Conservation (phyloP, 176 grass and related monocot genomes). For the Elymus sibiricus region DNA sequence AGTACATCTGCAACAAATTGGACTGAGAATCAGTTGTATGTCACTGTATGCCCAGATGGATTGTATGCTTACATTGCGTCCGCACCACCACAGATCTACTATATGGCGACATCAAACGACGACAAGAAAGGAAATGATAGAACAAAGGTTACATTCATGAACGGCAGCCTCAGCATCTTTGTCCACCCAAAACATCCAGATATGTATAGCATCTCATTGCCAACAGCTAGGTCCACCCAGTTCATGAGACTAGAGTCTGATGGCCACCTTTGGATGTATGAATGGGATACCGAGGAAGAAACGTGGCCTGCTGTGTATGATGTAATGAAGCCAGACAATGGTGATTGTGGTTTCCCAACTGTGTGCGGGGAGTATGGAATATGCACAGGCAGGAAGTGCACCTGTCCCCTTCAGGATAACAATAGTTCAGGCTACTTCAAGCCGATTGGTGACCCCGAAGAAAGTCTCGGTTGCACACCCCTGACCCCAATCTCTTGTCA, state of each 20-base stretch:
- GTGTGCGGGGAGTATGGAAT: no score
- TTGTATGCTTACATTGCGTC: conserved; percentile 9
- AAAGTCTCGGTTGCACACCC: conserved; percentile 3
- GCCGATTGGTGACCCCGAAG: neutral
- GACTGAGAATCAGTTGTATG: neutral
- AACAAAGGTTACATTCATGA: neutral
- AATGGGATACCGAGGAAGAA: no score
- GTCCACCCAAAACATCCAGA: no score
- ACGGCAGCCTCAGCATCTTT: neutral
- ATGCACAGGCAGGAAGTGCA: neutral
- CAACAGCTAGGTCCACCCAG: no score
- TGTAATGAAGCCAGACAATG: no score
- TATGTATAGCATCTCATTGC: no score
- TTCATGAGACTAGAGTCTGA: no score
- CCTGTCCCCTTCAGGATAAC: conserved; percentile 5
- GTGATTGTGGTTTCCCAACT: conserved; percentile 34
- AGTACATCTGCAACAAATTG: conserved; percentile 20
- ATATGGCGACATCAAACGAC: no score
- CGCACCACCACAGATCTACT: conserved; percentile 14
- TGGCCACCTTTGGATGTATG: no score
- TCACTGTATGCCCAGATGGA: neutral
- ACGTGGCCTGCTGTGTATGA: no score
- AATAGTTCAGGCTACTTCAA: neutral
- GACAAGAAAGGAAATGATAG: neutral
- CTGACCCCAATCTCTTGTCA: neutral